Base-by-base conservation (phyloP, 2,329 filamentous ascomycete genomes). In the Pseudohalonectria lignicola region DNA sequence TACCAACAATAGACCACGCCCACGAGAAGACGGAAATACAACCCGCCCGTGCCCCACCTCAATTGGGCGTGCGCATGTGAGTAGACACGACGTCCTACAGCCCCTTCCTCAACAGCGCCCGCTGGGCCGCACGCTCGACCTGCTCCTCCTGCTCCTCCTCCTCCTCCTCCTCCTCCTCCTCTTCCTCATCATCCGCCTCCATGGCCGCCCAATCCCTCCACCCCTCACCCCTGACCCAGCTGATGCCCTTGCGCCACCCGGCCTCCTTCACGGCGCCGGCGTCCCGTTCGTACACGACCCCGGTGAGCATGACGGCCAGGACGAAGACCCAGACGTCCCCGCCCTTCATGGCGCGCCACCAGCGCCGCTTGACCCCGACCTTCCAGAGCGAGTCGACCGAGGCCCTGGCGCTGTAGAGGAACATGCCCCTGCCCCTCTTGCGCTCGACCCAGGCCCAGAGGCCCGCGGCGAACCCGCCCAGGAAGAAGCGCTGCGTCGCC, bases 251-350 rank as follows among this genome's bases (percentile, higher is more conserved):
- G 36, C 86, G 69, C 55, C 83, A 73, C 34, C 71, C 66, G 0
- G 63, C 67, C 44, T 85, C 82, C 38, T 73, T 73, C 13, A 93
- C 71, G 1, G 82, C 79, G 37, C 65, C 63, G 0, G 82, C 79
- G 39, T 82, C 73, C 19, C 70, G 65, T 63, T 93, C 85, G 51
- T 90, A 86, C 2, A 92, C 76, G 8, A 75, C 74, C 40, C 87
- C 86, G 15, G 88, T 76, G 15, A 88, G 59, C 49, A 85, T 84
- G 60, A 94, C 67, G 34, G 86, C 83, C 15, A 77, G 59, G 13
- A 90, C 82, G 52, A 96, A 88, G 4, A 96, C 64, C 63, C 82
- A 74, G 5, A 95, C 76, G 59, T 96, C 90, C 0, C 87, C 87
- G 28, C 85, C 83, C 50, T 72, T 76, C 55, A 92, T 71, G 10